Base-by-base conservation (phyloP, 116 monocot species). In the Iris pallida region DNA sequence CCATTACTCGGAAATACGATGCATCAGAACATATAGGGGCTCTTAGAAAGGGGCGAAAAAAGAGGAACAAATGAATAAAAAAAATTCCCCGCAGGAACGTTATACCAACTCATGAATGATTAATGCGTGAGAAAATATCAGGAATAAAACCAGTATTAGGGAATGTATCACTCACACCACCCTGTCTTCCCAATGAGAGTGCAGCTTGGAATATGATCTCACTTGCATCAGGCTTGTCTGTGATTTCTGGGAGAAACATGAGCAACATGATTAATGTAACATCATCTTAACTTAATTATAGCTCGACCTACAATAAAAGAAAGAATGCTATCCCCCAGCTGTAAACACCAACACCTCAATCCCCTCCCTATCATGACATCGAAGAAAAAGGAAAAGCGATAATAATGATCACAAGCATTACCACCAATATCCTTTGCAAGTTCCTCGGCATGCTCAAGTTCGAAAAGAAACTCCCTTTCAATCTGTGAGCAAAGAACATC, bases 191-290 rank as follows among this genome's bases (percentile, higher is more conserved):
- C 19, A 82, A 77, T 40, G 78, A n/a, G 16, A 99, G 81, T 2
- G 99, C 99, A 69, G 63, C 73, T 64, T 90, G 93, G 72, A 86
- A 99, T 82, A 99, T 88, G 17, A 90, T 86, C 76, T 99, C 99
- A 79, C 90, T 86, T 57, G 93, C 90, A 78, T 99, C 99, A 10
- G 98, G 98, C 90, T 93, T 93, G 61, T 98, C 98, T 66, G 90
- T 72, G 61, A 80, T 70, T 63, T 86, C 98, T 98, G 87, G 16
- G 45, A 20, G 43, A 53, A 20, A 54, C 42, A 67, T 54, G 66
- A 62, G 45, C 18, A 52, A 13, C 40, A 6, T 47, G 19, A 13
- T 48, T 17, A 19, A 44, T 15, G 3, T 30, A 30, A 30, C 30
- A 30, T 30, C 30, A 30, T 30, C 30, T 30, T 30, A 30, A 30